Percentiles rank a stretch among this genome's conserved stretches.
Conservation (phyloP, 306 rosid genomes). For the Macrotyloma uniflorum region DNA sequence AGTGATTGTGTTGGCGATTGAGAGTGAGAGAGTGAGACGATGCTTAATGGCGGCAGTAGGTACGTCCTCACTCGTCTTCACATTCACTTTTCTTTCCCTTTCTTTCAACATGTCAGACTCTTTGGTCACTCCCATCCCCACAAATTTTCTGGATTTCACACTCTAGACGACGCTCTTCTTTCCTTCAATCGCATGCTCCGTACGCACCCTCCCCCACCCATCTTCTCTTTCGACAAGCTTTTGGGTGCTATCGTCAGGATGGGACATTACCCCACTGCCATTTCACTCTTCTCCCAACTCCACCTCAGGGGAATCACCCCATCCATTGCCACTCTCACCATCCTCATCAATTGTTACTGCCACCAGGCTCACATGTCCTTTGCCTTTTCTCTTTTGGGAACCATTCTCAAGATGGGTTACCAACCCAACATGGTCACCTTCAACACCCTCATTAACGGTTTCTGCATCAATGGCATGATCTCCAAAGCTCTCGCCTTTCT, state of each 20-base stretch:
- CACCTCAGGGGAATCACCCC: conserved; percentile 27
- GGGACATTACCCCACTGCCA: conserved; percentile 39
- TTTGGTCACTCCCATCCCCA: conserved; percentile 17
- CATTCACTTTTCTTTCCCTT: conserved; percentile 13
- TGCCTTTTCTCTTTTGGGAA: conserved; percentile 41
- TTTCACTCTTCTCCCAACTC: conserved; percentile 37
- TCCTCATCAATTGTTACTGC: conserved; percentile 47
- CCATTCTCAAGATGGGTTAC: conserved; percentile 46
- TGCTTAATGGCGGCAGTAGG: conserved; percentile 36
- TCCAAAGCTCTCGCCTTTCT: conserved; percentile 28
- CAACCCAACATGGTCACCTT: conserved; percentile 36
- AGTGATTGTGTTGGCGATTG: too few species aligned
- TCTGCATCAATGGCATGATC: conserved; percentile 39
- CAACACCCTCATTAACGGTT: conserved; percentile 42
- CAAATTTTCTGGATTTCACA: conserved; percentile 5
- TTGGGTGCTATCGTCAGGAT: conserved; percentile 38
- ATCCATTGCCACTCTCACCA: conserved; percentile 36
- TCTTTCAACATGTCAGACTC: conserved; percentile 21
- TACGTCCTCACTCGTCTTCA: conserved; percentile 32
- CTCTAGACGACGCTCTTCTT: conserved; percentile 31
- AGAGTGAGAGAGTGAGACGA: too few species aligned
- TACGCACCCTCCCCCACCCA: conserved; percentile 32
- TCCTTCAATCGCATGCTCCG: conserved; percentile 31
- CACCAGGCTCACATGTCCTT: conserved; percentile 34
- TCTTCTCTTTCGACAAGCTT: conserved; percentile 25